These are phyloP conservation scores for Albatrellus ellisii DNA, from an alignment of 768 basidiomycete species.

Conservation along the genomic window DNA sequence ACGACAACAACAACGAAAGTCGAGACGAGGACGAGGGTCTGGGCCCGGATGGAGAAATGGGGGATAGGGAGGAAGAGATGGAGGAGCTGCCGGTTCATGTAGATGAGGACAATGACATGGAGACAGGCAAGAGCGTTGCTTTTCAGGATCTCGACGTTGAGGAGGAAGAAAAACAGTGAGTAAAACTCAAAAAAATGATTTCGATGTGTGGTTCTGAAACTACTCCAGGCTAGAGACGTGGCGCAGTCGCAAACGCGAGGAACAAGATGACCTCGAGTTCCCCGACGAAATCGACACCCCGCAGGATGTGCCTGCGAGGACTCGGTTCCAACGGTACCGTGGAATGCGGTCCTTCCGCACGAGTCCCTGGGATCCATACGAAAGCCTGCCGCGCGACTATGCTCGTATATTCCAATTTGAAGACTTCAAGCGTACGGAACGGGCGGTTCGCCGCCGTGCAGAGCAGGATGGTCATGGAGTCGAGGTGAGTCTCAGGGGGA, in stretches of 20 bases:
- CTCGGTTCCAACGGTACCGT: slow-evolving; percentile 84
- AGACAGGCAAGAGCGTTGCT: slow-evolving; percentile 39
- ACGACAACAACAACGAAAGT: slow-evolving; percentile 21
- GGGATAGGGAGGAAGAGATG: slow-evolving; percentile 36
- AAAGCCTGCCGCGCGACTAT: slow-evolving; percentile 90
- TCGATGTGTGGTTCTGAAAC: slow-evolving; percentile 2
- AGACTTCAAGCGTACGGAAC: slow-evolving; percentile 80
- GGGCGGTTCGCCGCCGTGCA: slow-evolving; percentile 50
- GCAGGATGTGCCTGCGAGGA: slow-evolving; percentile 61
- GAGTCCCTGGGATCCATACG: slow-evolving; percentile 95
- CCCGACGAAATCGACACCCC: slow-evolving; percentile 97
- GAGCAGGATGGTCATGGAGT: slow-evolving; percentile 47
- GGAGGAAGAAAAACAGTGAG: slow-evolving; percentile 82
- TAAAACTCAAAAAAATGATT: slow-evolving; percentile 12
- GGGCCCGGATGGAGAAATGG: slow-evolving; percentile 21
- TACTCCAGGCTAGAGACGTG: slow-evolving; percentile 47
- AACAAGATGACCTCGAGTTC: slow-evolving; percentile 74
- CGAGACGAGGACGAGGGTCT: slow-evolving; percentile 24
- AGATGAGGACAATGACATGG: slow-evolving; percentile 41
- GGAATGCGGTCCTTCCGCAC: slow-evolving; percentile 89
- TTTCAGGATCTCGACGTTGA: slow-evolving; percentile 74
- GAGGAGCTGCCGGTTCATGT: slow-evolving; percentile 36
- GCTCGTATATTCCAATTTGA: slow-evolving; percentile 95
- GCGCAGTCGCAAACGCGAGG: slow-evolving; percentile 59
- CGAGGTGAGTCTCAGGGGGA: no score